A percentile compares a stretch with the other conserved stretches of the same genome.
Conservation (phyloP, 2,329 filamentous ascomycete genomes). For the Claviceps quebecensis region DNA sequence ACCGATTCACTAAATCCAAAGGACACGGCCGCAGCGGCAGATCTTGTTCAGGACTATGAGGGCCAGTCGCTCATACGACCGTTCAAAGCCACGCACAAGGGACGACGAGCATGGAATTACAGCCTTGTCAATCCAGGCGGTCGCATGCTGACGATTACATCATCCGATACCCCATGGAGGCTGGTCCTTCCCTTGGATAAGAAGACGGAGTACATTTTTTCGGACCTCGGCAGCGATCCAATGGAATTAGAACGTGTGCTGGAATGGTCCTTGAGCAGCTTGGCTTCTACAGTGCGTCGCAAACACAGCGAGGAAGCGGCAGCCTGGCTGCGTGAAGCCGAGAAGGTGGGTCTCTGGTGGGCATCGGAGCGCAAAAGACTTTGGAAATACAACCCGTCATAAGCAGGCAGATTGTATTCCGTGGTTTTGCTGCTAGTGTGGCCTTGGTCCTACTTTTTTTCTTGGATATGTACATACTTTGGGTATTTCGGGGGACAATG, state of each 20-base stretch:
- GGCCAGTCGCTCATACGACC: conserved; percentile 21
- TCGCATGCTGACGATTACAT: conserved; percentile 15
- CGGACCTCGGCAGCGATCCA: conserved; percentile 15
- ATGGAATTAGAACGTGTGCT: conserved; percentile 13
- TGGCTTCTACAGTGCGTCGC: conserved; percentile 6
- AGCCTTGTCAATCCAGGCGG: conserved; percentile 18
- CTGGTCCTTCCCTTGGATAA: conserved; percentile 17
- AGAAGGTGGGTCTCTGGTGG: conserved; percentile 18
- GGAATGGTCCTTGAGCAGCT: conserved; percentile 6
- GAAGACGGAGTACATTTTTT: conserved; percentile 17
- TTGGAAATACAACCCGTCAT: conserved; percentile 5
- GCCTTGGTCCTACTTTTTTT: too few species aligned
- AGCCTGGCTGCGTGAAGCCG: conserved; percentile 17
- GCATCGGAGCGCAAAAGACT: conserved; percentile 13
- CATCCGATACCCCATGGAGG: conserved; percentile 13
- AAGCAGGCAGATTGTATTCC: not conserved
- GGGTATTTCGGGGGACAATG: too few species aligned
- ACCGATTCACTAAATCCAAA: conserved; percentile 17
- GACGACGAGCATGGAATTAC: conserved; percentile 18
- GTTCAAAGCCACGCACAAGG: conserved; percentile 8
- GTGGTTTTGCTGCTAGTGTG: too few species aligned
- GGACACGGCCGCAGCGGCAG: conserved; percentile 13
- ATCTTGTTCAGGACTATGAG: conserved; percentile 20
- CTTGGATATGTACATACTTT: too few species aligned
- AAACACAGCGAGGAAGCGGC: conserved; percentile 11